Conservation (phyloP, 352 stramenopile species). For the Phytophthora colocasiae region DNA sequence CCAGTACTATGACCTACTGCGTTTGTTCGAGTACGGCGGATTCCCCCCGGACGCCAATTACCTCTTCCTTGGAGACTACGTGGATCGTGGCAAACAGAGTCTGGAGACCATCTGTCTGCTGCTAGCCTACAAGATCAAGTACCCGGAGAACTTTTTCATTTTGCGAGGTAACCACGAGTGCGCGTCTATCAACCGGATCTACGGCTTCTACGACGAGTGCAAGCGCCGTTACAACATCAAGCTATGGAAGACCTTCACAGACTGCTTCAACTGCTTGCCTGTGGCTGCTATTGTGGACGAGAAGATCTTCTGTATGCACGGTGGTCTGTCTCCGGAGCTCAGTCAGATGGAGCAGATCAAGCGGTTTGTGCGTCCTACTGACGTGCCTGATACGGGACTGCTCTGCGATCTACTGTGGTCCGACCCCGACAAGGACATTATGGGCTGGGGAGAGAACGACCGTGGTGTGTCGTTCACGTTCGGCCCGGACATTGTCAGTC, state of each 20-base stretch:
- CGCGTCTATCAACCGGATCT: conserved; percentile 99
- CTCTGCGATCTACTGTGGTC: conserved; percentile 92
- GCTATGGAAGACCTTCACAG: conserved; percentile 96
- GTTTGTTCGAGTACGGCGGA: conserved; percentile 95
- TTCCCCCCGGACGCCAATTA: conserved; percentile 89
- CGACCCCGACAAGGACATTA: conserved; percentile 88
- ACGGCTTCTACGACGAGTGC: conserved; percentile 99
- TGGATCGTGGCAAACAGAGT: conserved; percentile 95
- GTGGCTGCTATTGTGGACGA: conserved; percentile 96
- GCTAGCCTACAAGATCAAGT: conserved; percentile 99
- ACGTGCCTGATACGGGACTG: conserved; percentile 88
- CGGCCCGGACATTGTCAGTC: conserved; percentile 96
- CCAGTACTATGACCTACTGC: conserved; percentile 98
- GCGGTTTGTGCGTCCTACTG: conserved; percentile 84
- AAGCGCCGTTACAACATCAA: conserved; percentile 95
- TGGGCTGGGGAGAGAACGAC: conserved; percentile 97
- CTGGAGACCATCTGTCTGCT: conserved; percentile 98
- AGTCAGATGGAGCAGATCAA: conserved; percentile 98
- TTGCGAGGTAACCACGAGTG: conserved; percentile 99
- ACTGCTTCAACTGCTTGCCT: conserved; percentile 99
- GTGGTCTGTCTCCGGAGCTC: conserved; percentile 92
- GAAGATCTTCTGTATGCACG: conserved; percentile 99
- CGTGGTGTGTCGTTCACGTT: conserved; percentile 99
- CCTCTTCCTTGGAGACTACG: conserved; percentile 91
- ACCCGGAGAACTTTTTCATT: conserved; percentile 98